Evolutionary conservation across 768 basidiomycete species (phyloP).

Genomic region (Trametes punicea): DNA sequence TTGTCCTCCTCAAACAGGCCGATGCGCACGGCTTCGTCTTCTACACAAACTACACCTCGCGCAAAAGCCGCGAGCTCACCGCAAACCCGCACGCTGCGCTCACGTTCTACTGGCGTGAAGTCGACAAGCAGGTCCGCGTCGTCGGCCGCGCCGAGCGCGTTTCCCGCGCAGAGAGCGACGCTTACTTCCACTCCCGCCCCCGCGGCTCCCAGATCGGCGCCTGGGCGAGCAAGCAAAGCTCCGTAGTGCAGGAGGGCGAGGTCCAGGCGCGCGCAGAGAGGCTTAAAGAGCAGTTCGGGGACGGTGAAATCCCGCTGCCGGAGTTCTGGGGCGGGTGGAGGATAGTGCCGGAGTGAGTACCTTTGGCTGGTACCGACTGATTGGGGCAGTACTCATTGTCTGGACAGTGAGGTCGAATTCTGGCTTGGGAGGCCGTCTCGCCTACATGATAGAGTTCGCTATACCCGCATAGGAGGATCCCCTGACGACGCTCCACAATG

Average conservation of each 20-base stretch:
- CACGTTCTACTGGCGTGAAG: conserved; percentile 89
- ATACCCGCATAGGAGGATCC: conserved; percentile 52
- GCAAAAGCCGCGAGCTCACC: conserved; percentile 81
- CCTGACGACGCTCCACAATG: conserved; percentile 54
- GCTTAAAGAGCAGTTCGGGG: conserved; percentile 54
- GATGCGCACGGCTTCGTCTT: conserved; percentile 91
- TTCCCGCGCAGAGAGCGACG: conserved; percentile 63
- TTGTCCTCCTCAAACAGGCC: conserved; percentile 89
- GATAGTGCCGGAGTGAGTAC: conserved; percentile 78
- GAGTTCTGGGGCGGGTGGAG: conserved; percentile 98
- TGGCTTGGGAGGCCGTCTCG: conserved; percentile 97
- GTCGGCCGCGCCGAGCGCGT: conserved; percentile 85
- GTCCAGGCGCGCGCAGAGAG: conserved; percentile 58
- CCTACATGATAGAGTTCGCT: conserved; percentile 86
- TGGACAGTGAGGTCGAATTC: conserved; percentile 85
- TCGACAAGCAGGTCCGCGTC: conserved; percentile 77
- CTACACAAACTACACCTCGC: conserved; percentile 94
- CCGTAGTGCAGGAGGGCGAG: conserved; percentile 69
- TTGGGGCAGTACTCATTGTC: background rate
- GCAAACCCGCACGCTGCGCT: conserved; percentile 79
- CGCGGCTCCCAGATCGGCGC: conserved; percentile 85
- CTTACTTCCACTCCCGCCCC: conserved; percentile 82
- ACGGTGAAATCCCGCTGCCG: conserved; percentile 66
- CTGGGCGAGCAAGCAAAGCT: conserved; percentile 91
- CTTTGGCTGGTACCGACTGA: background rate